A percentile compares a stretch with the other conserved stretches of the same genome.
These are phyloP conservation scores for Trichoderma koningiopsis DNA, from an alignment of 2,329 filamentous ascomycete genomes.

Conservation along the genomic window DNA sequence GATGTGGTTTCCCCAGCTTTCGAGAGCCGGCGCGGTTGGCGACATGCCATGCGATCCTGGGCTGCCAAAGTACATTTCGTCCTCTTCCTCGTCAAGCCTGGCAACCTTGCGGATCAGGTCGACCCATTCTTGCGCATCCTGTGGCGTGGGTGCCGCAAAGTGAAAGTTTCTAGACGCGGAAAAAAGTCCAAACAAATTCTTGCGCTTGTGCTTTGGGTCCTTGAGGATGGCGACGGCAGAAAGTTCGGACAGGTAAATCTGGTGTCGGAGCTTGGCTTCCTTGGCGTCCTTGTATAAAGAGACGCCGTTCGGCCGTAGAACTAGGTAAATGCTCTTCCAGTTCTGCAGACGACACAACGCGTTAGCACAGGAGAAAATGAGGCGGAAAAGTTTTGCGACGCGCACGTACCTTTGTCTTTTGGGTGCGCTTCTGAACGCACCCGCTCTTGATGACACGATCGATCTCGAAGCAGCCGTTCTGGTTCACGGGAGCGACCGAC, in stretches of 20 bases:
- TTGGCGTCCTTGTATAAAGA: conserved; percentile 92
- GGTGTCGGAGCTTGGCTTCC: conserved; percentile 85
- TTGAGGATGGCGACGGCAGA: conserved; percentile 88
- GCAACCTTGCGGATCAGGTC: conserved; percentile 76
- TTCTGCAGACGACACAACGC: conserved; percentile 52
- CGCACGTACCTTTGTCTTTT: conserved; percentile 80
- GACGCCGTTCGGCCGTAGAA: conserved; percentile 85
- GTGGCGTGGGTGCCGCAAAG: conserved; percentile 72
- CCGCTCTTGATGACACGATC: conserved; percentile 92
- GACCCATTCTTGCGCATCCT: conserved; percentile 86
- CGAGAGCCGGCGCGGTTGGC: conserved; percentile 29
- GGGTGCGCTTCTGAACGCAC: conserved; percentile 81
- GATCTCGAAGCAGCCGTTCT: conserved; percentile 94
- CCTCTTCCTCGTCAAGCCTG: conserved; percentile 84
- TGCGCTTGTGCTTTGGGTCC: conserved; percentile 82
- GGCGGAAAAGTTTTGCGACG: neutral
- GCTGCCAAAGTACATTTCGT: conserved; percentile 75
- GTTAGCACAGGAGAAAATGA: conserved; percentile 30
- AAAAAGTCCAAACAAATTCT: conserved; percentile 90
- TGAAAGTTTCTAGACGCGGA: conserved; percentile 90
- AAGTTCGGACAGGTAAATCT: conserved; percentile 84
- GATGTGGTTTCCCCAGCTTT: conserved; percentile 26
- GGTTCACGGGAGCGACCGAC: conserved; percentile 62
- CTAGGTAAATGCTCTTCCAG: conserved; percentile 88
- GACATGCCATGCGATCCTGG: conserved; percentile 57